Percentiles rank a stretch among this genome's conserved stretches.
Evolutionary conservation across 75 land plant species (phyloP).

Genomic region (Pseudotsuga menziesii): DNA sequence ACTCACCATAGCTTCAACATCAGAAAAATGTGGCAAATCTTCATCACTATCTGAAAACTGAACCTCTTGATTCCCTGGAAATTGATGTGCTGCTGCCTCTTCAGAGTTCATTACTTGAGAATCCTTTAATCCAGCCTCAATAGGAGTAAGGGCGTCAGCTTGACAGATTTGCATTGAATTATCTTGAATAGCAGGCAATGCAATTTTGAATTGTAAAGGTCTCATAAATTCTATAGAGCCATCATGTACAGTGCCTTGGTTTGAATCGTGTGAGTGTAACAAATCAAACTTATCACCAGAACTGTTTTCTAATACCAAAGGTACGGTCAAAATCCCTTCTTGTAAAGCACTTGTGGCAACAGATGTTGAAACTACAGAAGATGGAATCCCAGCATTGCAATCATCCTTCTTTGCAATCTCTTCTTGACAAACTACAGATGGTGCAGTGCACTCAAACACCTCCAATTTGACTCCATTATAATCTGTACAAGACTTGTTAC

Average conservation of each 20-base stretch:
- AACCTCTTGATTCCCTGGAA: conserved; percentile 17
- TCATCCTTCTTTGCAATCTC: neutral
- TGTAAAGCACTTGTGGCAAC: neutral
- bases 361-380: neutral
- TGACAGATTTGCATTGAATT: neutral
- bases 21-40: conserved; percentile 76
- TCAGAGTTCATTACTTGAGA: neutral
- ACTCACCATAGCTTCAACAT: conserved; percentile 77
- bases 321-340: neutral
- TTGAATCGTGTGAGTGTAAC: neutral
- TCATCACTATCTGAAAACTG: conserved; percentile 51
- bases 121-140: neutral
- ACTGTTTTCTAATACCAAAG: neutral
- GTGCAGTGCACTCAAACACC: neutral
- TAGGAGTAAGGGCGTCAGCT: neutral
- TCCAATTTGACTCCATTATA: neutral
- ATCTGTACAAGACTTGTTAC: neutral
- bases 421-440: conserved; percentile 3
- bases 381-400: neutral
- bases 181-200: neutral
- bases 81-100: conserved; percentile 7
- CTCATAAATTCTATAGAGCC: neutral
- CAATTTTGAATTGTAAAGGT: neutral
- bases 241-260: neutral
- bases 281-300: neutral